Evolutionary conservation across 2,329 filamentous ascomycete species (phyloP), one percentile per base, ranked within the genome.

Genomic region (Cladosporium sp.): DNA sequence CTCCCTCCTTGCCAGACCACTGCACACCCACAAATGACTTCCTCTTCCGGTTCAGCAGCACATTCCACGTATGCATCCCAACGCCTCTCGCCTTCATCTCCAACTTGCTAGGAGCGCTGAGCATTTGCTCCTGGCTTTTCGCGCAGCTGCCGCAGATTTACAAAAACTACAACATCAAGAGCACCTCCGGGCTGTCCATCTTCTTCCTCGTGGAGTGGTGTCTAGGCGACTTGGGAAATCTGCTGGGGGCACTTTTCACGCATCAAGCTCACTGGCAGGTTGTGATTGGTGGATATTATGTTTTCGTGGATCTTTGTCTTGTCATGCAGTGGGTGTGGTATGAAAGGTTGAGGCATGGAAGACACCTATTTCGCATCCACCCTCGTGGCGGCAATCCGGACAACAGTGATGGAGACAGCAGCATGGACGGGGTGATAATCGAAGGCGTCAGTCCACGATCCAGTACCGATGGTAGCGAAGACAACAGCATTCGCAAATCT

Each of bases 111-210:
- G 83, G 83, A 16, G 75, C 73, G 0, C 68, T 82, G 53, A 84
- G 80, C 59, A 85, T 86, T 53, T 58, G 83, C 43, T 79, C 82
- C 38, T 86, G 83, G 83, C 73, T 86, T 2, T 86, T 84, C 62
- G 83, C 83, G 11, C 83, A 85, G 63, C 69, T 85, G 22, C 83
- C 83, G 1, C 83, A 86, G 60, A 84, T 86, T 55, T 83, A 79
- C 69, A 85, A 85, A 69, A 86, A 86, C 62, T 80, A 80, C 62
- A 72, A 73, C 46, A 64, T 84, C 16, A 75, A 82, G 59, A 84
- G 81, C 11, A 84, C 82, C 0, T 81, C 81, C 1, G 82, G 83
- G 0, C 63, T 86, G 32, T 84, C 80, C 4, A 76, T 83, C 51
- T 83, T 79, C 62, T 86, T 86, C 63, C 67, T 86, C 41, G 70